phyloP scores from a whole-genome alignment of 257 asterid genomes.

The Anisodus acutangulus region DNA sequence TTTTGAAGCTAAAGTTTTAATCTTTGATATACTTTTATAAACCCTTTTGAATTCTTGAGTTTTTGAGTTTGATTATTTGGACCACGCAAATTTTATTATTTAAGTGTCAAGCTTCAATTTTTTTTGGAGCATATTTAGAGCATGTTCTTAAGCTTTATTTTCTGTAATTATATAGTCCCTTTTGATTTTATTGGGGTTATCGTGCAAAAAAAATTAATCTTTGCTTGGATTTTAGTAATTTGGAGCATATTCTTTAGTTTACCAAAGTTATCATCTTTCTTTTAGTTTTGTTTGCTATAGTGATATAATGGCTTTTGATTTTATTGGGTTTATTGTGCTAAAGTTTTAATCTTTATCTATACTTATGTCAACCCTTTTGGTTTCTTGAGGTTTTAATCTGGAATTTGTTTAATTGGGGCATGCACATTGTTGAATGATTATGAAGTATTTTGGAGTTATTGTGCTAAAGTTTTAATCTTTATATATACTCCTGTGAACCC shows the following conservation, averaged over 20 bases:
- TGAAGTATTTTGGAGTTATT: not conserved
- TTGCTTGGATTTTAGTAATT: too few relatives aligned
- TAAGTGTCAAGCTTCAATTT: not conserved
- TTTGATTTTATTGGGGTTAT: too few relatives aligned
- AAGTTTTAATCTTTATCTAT: constrained; percentile 16
- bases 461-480: not conserved
- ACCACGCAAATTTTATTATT: too few relatives aligned
- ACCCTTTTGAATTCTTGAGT: not conserved
- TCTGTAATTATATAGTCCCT: too few relatives aligned
- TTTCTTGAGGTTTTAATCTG: not conserved
- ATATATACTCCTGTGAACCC: too few relatives aligned
- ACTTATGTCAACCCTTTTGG: not conserved
- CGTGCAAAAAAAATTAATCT: too few relatives aligned
- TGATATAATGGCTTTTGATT: not conserved
- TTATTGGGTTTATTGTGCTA: not conserved
- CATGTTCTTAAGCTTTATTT: not conserved
- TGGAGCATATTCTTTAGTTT: too few relatives aligned
- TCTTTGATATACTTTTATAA: not conserved
- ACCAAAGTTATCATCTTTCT: not conserved
- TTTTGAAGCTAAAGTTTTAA: not conserved
- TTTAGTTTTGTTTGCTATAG: not conserved
- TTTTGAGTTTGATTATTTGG: too few relatives aligned
- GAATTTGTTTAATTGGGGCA: too few relatives aligned
- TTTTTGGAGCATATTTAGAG: not conserved
- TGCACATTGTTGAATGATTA: too few relatives aligned